Evolutionary conservation across 2,329 filamentous ascomycete genomes (phyloP).

Genomic region (Ascochyta viciae-villosae): DNA sequence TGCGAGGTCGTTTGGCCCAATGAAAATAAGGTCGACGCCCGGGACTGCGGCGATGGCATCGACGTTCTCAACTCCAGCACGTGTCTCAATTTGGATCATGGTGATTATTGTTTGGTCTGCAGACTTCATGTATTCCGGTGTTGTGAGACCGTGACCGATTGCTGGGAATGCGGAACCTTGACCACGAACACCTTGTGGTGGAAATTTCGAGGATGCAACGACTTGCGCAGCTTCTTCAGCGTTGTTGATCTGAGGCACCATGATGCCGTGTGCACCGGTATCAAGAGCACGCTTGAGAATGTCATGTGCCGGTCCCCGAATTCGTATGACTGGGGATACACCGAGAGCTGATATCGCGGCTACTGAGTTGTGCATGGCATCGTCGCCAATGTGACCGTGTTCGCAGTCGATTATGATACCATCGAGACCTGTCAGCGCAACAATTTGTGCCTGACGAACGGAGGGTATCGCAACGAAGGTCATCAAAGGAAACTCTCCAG

Average conservation of each 20-base stretch:
- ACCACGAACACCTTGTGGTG: conserved; percentile 61
- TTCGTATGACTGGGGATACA: conserved; percentile 63
- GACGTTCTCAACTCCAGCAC: conserved; percentile 65
- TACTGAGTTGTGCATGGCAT: conserved; percentile 65
- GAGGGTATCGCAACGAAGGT: conserved; percentile 60
- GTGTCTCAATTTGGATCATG: conserved; percentile 73
- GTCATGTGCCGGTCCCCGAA: conserved; percentile 56
- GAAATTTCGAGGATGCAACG: conserved; percentile 63
- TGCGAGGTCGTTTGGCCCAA: conserved; percentile 71
- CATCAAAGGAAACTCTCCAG: conserved; percentile 53
- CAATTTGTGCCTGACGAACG: conserved; percentile 57
- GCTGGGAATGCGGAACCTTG: conserved; percentile 64
- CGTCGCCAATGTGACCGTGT: conserved; percentile 63
- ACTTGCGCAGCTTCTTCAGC: conserved; percentile 54
- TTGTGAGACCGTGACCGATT: conserved; percentile 55
- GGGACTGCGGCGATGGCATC: conserved; percentile 68
- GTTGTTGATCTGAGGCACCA: conserved; percentile 63
- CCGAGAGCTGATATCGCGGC: conserved; percentile 63
- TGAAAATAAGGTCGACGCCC: conserved; percentile 69
- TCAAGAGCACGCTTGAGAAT: conserved; percentile 65
- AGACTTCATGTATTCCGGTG: conserved; percentile 64
- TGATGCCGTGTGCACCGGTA: conserved; percentile 64
- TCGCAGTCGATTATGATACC: conserved; percentile 70
- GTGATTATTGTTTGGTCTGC: conserved; percentile 66
- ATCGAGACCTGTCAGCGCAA: conserved; percentile 69